Percentiles rank a stretch among this genome's conserved stretches.
Conservation (phyloP, 2,329 filamentous ascomycete genomes). For the Ploettnerulaceae sp. region DNA sequence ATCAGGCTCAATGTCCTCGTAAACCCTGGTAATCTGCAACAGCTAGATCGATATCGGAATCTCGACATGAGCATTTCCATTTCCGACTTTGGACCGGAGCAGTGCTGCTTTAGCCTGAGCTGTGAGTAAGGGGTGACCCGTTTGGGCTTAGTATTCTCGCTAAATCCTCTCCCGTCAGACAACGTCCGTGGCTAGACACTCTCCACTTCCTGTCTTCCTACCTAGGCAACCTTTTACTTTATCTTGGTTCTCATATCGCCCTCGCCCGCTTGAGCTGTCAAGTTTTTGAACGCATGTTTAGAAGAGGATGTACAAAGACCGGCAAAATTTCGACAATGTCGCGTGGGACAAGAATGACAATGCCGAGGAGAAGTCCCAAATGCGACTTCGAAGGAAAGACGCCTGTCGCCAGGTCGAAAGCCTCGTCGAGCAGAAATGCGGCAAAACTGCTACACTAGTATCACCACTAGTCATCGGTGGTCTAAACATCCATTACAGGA, state of each 20-base stretch:
- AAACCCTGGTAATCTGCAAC: slow-evolving; percentile 15
- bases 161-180: too few relatives aligned
- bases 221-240: neutral
- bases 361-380: slow-evolving; percentile 16
- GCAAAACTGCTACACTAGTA: slow-evolving; percentile 14
- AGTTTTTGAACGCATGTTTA: neutral
- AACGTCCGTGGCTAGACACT: too few relatives aligned
- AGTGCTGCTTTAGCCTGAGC: too few relatives aligned
- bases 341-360: slow-evolving; percentile 26
- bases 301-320: slow-evolving; percentile 2
- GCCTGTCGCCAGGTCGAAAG: slow-evolving; percentile 13
- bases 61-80: too few relatives aligned
- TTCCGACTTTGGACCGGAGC: too few relatives aligned
- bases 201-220: neutral
- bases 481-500: slow-evolving; percentile 21
- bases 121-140: too few relatives aligned
- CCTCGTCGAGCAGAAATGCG: slow-evolving; percentile 17
- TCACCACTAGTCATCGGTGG: slow-evolving; percentile 22
- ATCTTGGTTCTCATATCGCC: neutral
- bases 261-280: neutral
- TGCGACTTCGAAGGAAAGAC: slow-evolving; percentile 9
- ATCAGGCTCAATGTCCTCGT: slow-evolving; percentile 22
- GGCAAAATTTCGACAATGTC: slow-evolving; percentile 19
- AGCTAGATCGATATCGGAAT: too few relatives aligned
- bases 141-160: too few relatives aligned